Conservation (phyloP, 2,329 filamentous ascomycete species). For the Diaporthe aspalathi region DNA sequence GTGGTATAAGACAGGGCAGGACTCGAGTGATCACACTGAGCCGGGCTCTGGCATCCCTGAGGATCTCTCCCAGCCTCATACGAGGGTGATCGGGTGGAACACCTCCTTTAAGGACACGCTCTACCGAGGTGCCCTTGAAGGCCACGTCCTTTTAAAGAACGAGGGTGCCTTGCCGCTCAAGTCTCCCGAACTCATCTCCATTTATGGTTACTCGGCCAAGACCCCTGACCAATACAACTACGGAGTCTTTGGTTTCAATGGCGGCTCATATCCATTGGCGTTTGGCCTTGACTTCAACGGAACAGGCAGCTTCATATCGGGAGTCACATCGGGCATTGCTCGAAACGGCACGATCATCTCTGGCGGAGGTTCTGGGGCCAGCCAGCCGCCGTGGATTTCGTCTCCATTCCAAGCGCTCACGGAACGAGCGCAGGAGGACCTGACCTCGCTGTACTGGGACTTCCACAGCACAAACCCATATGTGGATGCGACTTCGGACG, state of each 20-base stretch:
- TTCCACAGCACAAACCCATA: conserved; percentile 58
- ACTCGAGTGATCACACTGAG: conserved; percentile 54
- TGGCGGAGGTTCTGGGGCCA: conserved; percentile 58
- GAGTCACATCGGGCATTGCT: conserved; percentile 46
- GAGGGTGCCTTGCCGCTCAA: conserved; percentile 66
- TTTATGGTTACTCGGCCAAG: conserved; percentile 71
- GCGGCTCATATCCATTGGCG: conserved; percentile 53
- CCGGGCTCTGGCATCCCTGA: conserved; percentile 65
- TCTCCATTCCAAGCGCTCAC: conserved; percentile 64
- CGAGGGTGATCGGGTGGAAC: conserved; percentile 66
- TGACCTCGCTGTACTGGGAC: conserved; percentile 66
- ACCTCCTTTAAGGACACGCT: conserved; percentile 54
- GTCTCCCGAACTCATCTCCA: conserved; percentile 61
- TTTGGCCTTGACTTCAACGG: conserved; percentile 46
- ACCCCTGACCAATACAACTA: conserved; percentile 57
- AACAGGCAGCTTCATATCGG: conserved; percentile 42
- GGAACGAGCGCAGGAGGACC: conserved; percentile 61
- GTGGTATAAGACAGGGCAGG: conserved; percentile 68
- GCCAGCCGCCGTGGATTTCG: conserved; percentile 58
- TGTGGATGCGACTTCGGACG: conserved; percentile 62
- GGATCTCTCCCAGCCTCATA: conserved; percentile 61
- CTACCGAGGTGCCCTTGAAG: conserved; percentile 68
- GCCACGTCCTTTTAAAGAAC: conserved; percentile 75
- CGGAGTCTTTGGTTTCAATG: conserved; percentile 51
- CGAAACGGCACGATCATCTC: conserved; percentile 57